phyloP scores from a whole-genome alignment of 2,329 filamentous ascomycete species.

The Colletotrichum lindemuthianum region DNA sequence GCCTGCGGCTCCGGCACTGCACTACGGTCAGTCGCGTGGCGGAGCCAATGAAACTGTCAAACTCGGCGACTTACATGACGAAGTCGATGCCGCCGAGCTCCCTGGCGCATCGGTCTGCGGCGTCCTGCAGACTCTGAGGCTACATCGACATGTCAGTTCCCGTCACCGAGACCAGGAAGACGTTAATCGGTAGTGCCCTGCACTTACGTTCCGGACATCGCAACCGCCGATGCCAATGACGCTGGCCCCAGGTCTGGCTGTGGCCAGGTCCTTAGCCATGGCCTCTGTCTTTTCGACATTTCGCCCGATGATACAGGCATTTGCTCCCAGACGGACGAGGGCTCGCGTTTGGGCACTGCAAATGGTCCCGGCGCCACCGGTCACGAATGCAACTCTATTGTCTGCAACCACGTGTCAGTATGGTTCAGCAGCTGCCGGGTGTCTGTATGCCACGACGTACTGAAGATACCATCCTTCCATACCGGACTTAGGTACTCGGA shows the following conservation, averaged over 20 bases:
- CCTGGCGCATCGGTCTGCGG: conserved; percentile 80
- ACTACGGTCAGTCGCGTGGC: conserved; percentile 7
- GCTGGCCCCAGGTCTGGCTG: conserved; percentile 79
- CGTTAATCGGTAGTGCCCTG: conserved; percentile 27
- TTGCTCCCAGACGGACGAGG: conserved; percentile 87
- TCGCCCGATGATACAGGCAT: conserved; percentile 93
- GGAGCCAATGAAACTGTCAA: not conserved
- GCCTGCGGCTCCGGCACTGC: conserved; percentile 89
- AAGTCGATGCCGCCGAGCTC: conserved; percentile 92
- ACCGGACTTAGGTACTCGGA: conserved; percentile 82
- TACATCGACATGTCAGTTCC: conserved; percentile 41
- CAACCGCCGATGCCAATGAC: conserved; percentile 87
- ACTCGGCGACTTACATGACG: conserved; percentile 76
- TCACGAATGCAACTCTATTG: conserved; percentile 92
- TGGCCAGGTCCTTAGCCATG: conserved; percentile 83
- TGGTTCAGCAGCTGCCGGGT: conserved; percentile 8
- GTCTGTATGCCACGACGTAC: conserved; percentile 55
- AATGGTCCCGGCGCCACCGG: conserved; percentile 91
- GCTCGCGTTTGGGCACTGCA: conserved; percentile 95
- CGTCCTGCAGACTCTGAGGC: conserved; percentile 73
- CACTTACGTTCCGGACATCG: conserved; percentile 75
- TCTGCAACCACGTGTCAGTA: conserved; percentile 57
- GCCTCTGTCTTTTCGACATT: conserved; percentile 88
- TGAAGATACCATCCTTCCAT: conserved; percentile 89
- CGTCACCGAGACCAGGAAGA: not conserved